Base-by-base conservation (phyloP, 768 basidiomycete species). In the Leccinellum rugosiceps region DNA sequence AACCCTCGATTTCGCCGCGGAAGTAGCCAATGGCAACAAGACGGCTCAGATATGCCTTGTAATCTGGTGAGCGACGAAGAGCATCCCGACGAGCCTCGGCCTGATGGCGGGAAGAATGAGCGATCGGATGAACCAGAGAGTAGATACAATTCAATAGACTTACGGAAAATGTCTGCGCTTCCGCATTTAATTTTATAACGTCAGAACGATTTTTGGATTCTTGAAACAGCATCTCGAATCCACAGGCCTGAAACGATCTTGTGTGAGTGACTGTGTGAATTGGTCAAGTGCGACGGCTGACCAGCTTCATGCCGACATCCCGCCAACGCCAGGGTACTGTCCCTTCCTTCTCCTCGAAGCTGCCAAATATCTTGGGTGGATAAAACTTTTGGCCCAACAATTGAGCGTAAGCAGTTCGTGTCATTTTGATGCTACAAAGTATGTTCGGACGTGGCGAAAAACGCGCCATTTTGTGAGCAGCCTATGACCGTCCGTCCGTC, bases 201-300 rank as follows among this genome's bases (percentile, higher is more conserved):
- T 78, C 77, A 56, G 75, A 73, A 43, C 83, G 82, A 48, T 80
- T 76, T 71, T 89, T 87, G 57, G 83, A 88, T 68, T 94, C 94
- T 68, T 90, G 87, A 69, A 90, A 98, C 41, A 97, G 80, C 81
- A 98, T 99, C 76, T 99, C 97, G 60, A 98, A 98, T 1, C 97
- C 97, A 60, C 92, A 92, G 2, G 94, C 87, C 88, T 95, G 66
- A 8, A 46, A 50, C 9, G 50, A 23, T 10, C 43, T 8, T n/a
- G 38, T 14, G 50, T 63, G 48, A 52, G 44, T 6, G 7, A 19
- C 10, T 19, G 17, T 45, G 21, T 7, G 21, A 25, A 53, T 31
- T 43, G 5, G 14, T 3, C 48, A 34, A 48, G 17, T 43, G 2
- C 25, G 49, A 14, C 23, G 38, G 72, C 83, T 50, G 58, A 91